Base-by-base conservation (phyloP, 345 rosid genomes). In the Euphorbia pulcherrima region DNA sequence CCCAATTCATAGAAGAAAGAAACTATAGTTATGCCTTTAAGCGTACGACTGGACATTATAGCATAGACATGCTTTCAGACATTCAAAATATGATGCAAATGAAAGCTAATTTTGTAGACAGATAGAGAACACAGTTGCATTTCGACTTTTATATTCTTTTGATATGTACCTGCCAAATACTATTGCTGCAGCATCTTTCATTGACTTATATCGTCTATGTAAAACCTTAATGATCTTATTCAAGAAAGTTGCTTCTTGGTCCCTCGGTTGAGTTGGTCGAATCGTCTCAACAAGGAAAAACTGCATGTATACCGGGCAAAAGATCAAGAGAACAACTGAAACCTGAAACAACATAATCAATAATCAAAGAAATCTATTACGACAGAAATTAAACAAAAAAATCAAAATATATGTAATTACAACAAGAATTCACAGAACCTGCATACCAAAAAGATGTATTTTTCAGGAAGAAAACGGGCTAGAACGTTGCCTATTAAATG, bases 1-100 rank as follows among this genome's bases (percentile, higher is more conserved):
- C 88, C 88, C 64, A 84, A 52, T 70, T 82, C 74, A 60, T 82
- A 84, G 74, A 84, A 84, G 72, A 84, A 84, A 54, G 79, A 80
- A 80, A 84, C 77, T 16, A 78, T 23, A 11, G 86, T 72, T 72
- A 84, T 80, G 64, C 80, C 83, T 39, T 79, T 64, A 0, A 84
- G 86, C 13, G 80, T 73, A 48, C 77, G 79, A 65, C 88, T 84
- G 88, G 47, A 76, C 73, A 70, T 56, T 24, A 37, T 69, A 33
- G 30, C 10, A 21, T 0, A 58, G 11, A 30, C 58, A 33, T 33
- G 7, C 37, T 33, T 33, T 33, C 37, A 33, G 37, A 33, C 7
- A 33, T 2, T 33, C 4, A 33, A 33, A 33, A 33, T 33, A 33
- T 33, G 37, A 33, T 33, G 37, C 3, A 33, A 2, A 33, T 33